These are phyloP conservation scores for Ceratobasidium sp. DNA, from an alignment of 1,284 basidiomycete species.

Conservation along the genomic window DNA sequence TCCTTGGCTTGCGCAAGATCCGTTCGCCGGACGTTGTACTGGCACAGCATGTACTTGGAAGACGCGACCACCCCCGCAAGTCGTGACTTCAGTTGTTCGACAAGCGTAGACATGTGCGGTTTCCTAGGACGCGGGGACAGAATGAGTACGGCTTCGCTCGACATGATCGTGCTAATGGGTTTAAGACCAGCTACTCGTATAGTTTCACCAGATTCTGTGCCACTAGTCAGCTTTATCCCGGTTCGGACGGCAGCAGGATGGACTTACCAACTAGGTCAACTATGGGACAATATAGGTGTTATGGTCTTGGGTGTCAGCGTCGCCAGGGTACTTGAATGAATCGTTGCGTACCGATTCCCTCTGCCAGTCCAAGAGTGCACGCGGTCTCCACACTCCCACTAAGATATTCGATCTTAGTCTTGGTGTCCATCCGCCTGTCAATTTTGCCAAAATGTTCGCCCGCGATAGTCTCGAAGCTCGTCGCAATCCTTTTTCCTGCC, in stretches of 20 bases:
- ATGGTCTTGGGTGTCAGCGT: too few species aligned
- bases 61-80: conserved; percentile 96
- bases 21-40: conserved; percentile 88
- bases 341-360: conserved; percentile 65
- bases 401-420: conserved; percentile 92
- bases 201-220: conserved; percentile 92
- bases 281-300: conserved; percentile 61
- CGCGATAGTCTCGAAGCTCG: conserved; percentile 91
- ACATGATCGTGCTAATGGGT: conserved; percentile 89
- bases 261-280: conserved; percentile 78
- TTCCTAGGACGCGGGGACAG: conserved; percentile 74
- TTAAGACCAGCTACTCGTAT: conserved; percentile 98
- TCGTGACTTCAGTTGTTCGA: conserved; percentile 85
- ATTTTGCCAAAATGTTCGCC: conserved; percentile 82
- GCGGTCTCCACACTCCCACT: conserved; percentile 99
- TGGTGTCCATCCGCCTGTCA: conserved; percentile 68
- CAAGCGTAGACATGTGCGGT: conserved; percentile 75
- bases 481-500: conserved; percentile 92
- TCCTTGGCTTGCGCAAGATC: conserved; percentile 72
- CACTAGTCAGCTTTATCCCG: conserved; percentile 34
- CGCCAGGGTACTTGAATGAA: too few species aligned
- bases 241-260: too few species aligned
- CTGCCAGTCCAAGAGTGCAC: conserved; percentile 96
- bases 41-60: conserved; percentile 86
- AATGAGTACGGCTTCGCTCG: conserved; percentile 95